Evolutionary conservation across 2,329 filamentous ascomycete species (phyloP).

Genomic region (Claviceps fusiformis): DNA sequence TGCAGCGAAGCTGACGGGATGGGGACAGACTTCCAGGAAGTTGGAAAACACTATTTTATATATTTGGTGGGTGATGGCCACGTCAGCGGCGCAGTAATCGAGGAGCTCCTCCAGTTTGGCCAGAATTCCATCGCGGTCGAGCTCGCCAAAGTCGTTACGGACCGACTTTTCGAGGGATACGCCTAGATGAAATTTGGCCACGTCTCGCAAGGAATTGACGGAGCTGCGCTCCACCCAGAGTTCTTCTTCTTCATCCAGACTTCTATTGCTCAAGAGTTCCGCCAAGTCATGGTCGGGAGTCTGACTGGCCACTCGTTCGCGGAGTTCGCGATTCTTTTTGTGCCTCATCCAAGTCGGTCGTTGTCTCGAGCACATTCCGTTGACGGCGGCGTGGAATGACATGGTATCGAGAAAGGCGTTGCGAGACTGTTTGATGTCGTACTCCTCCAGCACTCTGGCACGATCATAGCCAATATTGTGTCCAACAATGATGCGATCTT

Average conservation of each 20-base stretch:
- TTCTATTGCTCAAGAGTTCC: slow-evolving; percentile 52
- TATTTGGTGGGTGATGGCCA: slow-evolving; percentile 83
- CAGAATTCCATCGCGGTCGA: slow-evolving; percentile 58
- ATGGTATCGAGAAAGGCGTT: slow-evolving; percentile 94
- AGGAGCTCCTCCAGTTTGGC: slow-evolving; percentile 68
- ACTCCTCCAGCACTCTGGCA: slow-evolving; percentile 79
- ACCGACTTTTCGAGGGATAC: slow-evolving; percentile 82
- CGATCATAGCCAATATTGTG: slow-evolving; percentile 96
- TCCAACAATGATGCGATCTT: slow-evolving; percentile 69
- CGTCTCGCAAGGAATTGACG: slow-evolving; percentile 85
- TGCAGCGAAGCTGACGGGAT: slow-evolving; percentile 93
- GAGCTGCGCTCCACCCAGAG: slow-evolving; percentile 92
- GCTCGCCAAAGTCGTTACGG: slow-evolving; percentile 73
- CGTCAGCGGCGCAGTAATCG: slow-evolving; percentile 91
- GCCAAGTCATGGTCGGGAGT: slow-evolving; percentile 59
- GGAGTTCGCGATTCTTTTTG: slow-evolving; percentile 73
- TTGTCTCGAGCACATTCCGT: slow-evolving; percentile 97
- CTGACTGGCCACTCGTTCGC: slow-evolving; percentile 64
- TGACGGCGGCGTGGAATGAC: slow-evolving; percentile 94
- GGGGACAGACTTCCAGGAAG: slow-evolving; percentile 80
- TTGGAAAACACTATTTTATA: slow-evolving; percentile 86
- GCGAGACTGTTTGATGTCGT: slow-evolving; percentile 65
- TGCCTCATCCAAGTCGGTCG: slow-evolving; percentile 96
- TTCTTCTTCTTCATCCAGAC: slow-evolving; percentile 78
- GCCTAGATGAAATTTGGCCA: slow-evolving; percentile 91